Percentiles rank a stretch among this genome's conserved stretches.
Conservation (phyloP, 768 basidiomycete species). For the Russula sp. region DNA sequence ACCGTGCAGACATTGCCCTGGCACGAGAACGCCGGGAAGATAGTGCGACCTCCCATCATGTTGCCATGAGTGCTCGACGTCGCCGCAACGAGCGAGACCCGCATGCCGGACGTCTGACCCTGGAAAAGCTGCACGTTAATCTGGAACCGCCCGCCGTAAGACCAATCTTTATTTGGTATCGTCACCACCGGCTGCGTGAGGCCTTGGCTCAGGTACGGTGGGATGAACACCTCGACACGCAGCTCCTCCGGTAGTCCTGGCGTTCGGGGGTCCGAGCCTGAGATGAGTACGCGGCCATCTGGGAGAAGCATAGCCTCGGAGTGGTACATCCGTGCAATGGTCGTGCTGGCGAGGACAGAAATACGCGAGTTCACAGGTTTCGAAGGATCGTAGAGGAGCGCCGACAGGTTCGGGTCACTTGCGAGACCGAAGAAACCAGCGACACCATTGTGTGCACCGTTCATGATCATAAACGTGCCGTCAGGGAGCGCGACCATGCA, state of each 20-base stretch:
- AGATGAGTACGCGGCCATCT: slow-evolving; percentile 68
- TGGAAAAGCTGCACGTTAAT: slow-evolving; percentile 44
- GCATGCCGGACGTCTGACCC: slow-evolving; percentile 43
- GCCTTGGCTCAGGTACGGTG: slow-evolving; percentile 73
- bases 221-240: slow-evolving; percentile 75
- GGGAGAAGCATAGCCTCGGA: slow-evolving; percentile 71
- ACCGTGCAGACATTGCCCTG: slow-evolving; percentile 69
- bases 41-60: slow-evolving; percentile 61
- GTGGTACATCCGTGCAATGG: slow-evolving; percentile 72
- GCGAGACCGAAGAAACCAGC: slow-evolving; percentile 47
- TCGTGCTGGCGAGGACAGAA: slow-evolving; percentile 60
- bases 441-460: slow-evolving; percentile 63
- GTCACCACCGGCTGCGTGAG: slow-evolving; percentile 56
- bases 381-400: slow-evolving; percentile 65
- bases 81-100: slow-evolving; percentile 66
- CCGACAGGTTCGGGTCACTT: slow-evolving; percentile 53
- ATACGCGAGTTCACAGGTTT: slow-evolving; percentile 54
- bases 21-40: slow-evolving; percentile 71
- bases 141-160: slow-evolving; percentile 38
- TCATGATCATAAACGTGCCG: slow-evolving; percentile 69
- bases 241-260: slow-evolving; percentile 66
- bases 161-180: slow-evolving; percentile 27
- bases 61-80: slow-evolving; percentile 76
- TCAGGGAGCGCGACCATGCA: slow-evolving; percentile 68
- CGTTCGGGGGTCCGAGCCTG: slow-evolving; percentile 70